phyloP scores from a whole-genome alignment of 1,139 yeast species.

The Pneumocystis canis region DNA sequence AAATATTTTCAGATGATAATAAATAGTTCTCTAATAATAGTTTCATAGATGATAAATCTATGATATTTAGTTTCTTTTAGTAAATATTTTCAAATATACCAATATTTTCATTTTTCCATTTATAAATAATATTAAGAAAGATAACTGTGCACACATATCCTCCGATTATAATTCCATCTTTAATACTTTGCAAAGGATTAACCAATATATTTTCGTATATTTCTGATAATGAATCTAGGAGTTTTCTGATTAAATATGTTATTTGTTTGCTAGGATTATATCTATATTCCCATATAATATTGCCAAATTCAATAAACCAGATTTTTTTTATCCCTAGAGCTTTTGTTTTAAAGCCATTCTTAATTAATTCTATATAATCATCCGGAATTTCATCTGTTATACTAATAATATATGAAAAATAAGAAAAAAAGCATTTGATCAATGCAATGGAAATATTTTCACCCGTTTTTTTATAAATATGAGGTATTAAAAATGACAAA shows the following conservation, averaged over 20 bases:
- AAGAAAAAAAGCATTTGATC: constrained; percentile 33
- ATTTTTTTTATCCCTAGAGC: not conserved
- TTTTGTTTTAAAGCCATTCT: constrained; percentile 5
- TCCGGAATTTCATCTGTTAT: constrained; percentile 26
- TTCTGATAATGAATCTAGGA: not conserved
- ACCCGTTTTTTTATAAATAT: constrained; percentile 14
- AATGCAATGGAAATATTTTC: constrained; percentile 25
- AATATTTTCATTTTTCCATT: constrained; percentile 1
- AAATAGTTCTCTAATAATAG: not conserved
- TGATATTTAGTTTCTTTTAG: not conserved
- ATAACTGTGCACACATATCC: not conserved
- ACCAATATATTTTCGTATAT: not conserved
- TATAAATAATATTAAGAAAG: not conserved
- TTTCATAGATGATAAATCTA: not conserved
- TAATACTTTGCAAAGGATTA: not conserved
- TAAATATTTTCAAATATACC: not conserved
- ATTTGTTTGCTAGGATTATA: not conserved
- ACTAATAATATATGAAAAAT: constrained; percentile 27
- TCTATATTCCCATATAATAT: not conserved
- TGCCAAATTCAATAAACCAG: constrained; percentile 3
- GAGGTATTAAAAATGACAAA: constrained; percentile 16
- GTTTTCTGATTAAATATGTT: not conserved
- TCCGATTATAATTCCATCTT: not conserved
- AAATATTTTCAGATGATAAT: constrained; percentile 1
- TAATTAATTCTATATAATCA: constrained; percentile 22